Evolutionary conservation across 176 grass and related monocot genomes (phyloP), one percentile per base, ranked within the genome.

Genomic region (Puccinellia tenuiflora): DNA sequence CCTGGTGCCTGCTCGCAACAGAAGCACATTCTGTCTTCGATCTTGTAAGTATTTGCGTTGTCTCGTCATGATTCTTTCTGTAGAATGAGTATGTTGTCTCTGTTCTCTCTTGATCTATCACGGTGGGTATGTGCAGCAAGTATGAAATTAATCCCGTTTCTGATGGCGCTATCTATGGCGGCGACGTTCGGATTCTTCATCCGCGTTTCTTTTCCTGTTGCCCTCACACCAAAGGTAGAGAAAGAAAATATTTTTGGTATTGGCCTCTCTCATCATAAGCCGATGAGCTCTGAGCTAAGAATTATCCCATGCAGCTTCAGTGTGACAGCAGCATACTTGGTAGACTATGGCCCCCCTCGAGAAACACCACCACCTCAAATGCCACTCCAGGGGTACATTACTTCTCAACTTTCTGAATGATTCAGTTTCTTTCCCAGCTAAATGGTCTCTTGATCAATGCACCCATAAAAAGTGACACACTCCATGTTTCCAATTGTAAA

Each of bases 131-230:
- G 28, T 3, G 26, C 14, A 73, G 35, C 6, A 53, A 67, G 18
- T 18, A 82, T 83, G 80, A 73, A 59, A 73, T 29, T 9, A 22
- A n/a, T 21, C 8, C 38, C 76, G 11, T 15, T 86, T 42, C 50
- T 72, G 76, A 50, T 30, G 76, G 76, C 33, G 0, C 15, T 83
- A 11, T 80, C 28, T 6, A 13, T 26, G 25, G 30, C 40, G 22
- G 42, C 25, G n/a, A 29, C 7, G 42, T 80, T 80, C 4, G 84
- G 54, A 1, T 80, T 86, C 84, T 73, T 86, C 43, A 79, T 86
- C 1, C 67, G 53, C 53, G 25, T 73, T 13, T 38, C 84, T 47
- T 73, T 79, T 37, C 76, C 75, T 13, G 64, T 60, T 16, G 54
- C 57, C 6, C 60, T 86, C 40, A 37, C 53, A 21, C 66, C 84